Conservation (phyloP, 805 yeast genomes). For the Pichia manshurica region DNA sequence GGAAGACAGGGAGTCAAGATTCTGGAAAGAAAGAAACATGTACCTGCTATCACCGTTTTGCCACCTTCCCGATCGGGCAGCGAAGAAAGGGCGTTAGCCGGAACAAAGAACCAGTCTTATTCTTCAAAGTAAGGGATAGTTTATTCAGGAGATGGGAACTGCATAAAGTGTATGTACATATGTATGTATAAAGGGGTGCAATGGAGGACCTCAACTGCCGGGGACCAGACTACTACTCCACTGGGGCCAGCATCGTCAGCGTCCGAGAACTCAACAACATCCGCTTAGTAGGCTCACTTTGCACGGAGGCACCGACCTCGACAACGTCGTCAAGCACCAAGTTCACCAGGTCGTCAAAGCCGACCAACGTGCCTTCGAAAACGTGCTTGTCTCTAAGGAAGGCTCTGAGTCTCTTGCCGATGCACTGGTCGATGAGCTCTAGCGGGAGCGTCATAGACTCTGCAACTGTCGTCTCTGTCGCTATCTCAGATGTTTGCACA, state of each 20-base stretch:
- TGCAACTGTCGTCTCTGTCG: slow-evolving; percentile 3
- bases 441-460: slow-evolving; percentile 49
- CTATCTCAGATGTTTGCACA: neutral
- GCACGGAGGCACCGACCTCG: slow-evolving; percentile 43
- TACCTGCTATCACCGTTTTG: slow-evolving; percentile 1
- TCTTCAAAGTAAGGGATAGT: neutral
- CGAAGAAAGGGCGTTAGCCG: neutral
- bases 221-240: too few species aligned
- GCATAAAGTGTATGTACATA: too few species aligned
- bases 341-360: slow-evolving; percentile 94
- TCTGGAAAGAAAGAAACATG: too few species aligned
- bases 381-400: slow-evolving; percentile 61
- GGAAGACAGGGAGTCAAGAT: too few species aligned
- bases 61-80: slow-evolving; percentile 7
- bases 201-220: too few species aligned
- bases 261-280: slow-evolving; percentile 69
- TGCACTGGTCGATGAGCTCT: slow-evolving; percentile 81
- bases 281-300: slow-evolving; percentile 42
- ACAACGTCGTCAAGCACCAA: slow-evolving; percentile 79
- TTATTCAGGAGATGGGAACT: too few species aligned
- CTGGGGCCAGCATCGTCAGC: slow-evolving; percentile 60
- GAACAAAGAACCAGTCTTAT: neutral
- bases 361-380: slow-evolving; percentile 81
- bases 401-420: slow-evolving; percentile 75
- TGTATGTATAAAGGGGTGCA: too few species aligned